A percentile compares a stretch with the other conserved stretches of the same genome.
Evolutionary conservation across 2,329 filamentous ascomycete species (phyloP).

Genomic region (Decorospora gaudefroyi): DNA sequence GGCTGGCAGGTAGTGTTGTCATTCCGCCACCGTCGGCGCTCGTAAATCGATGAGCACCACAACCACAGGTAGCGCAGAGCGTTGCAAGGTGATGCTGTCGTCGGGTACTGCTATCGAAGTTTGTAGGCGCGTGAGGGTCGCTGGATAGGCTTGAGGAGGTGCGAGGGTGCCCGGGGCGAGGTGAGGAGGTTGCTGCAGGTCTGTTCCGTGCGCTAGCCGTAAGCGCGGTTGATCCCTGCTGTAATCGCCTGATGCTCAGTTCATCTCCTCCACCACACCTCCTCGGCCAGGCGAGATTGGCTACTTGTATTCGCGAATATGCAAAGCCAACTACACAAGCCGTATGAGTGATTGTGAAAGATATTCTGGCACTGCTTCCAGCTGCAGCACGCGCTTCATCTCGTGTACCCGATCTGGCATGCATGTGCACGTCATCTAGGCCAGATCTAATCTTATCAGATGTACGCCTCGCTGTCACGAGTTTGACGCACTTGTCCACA

Average conservation of each 20-base stretch:
- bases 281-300: too few relatives aligned
- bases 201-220: conserved; percentile 14
- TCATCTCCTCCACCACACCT: conserved; percentile 11
- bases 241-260: conserved; percentile 26
- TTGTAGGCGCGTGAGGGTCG: conserved; percentile 19
- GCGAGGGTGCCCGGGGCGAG: conserved; percentile 20
- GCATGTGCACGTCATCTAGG: conserved; percentile 34
- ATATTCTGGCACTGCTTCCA: neutral
- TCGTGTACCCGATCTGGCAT: conserved; percentile 17
- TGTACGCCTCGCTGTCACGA: conserved; percentile 12
- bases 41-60: conserved; percentile 23
- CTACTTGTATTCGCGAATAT: too few relatives aligned
- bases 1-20: conserved; percentile 31
- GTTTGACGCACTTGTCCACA: neutral
- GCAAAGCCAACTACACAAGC: too few relatives aligned
- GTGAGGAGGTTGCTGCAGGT: conserved; percentile 24
- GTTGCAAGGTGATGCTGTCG: conserved; percentile 7
- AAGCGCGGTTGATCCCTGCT: conserved; percentile 19
- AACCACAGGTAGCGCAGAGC: conserved; percentile 28
- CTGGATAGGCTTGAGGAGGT: conserved; percentile 34
- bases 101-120: conserved; percentile 8
- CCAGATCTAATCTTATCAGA: conserved; percentile 29
- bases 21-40: conserved; percentile 34
- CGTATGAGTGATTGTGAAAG: too few relatives aligned
- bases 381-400: conserved; percentile 10